A percentile compares a stretch with the other conserved stretches of the same genome.
phyloP scores from a whole-genome alignment of 371 early-diverging fungal genomes.

The Actinomucor elegans region DNA sequence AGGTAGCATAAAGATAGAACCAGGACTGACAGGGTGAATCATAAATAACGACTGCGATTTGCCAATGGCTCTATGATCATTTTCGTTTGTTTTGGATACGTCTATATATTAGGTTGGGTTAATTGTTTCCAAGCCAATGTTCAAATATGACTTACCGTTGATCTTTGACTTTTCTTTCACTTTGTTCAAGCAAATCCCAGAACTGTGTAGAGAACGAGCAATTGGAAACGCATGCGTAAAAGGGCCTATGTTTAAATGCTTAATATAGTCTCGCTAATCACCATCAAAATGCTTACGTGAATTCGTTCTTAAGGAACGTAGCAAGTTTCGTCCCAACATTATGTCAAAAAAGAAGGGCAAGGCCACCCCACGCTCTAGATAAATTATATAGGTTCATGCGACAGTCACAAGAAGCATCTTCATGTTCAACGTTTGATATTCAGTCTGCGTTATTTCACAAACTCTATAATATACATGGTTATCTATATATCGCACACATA shows the following conservation, averaged over 20 bases:
- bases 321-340: conserved; percentile 12
- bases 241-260: neutral
- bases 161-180: neutral
- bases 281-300: conserved; percentile 4
- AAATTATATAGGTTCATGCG: neutral
- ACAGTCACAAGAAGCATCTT: neutral
- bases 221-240: neutral
- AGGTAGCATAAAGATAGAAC: conserved; percentile 93
- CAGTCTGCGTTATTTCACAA: neutral
- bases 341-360: neutral
- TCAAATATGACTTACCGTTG: conserved; percentile 1
- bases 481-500: neutral
- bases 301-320: conserved; percentile 2
- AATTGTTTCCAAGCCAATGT: too few species aligned
- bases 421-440: neutral
- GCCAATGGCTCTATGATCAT: conserved; percentile 97
- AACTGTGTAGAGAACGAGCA: conserved; percentile 4
- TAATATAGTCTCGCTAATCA: neutral
- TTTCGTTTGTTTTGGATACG: conserved; percentile 31
- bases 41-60: conserved; percentile 67
- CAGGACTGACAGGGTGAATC: conserved; percentile 85
- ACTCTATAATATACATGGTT: neutral
- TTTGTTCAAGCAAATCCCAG: conserved; percentile 3
- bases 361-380: neutral
- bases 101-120: conserved; percentile 13